These are phyloP conservation scores for Seiridium unicorne DNA, from an alignment of 2,329 filamentous ascomycete species.

Conservation along the genomic window DNA sequence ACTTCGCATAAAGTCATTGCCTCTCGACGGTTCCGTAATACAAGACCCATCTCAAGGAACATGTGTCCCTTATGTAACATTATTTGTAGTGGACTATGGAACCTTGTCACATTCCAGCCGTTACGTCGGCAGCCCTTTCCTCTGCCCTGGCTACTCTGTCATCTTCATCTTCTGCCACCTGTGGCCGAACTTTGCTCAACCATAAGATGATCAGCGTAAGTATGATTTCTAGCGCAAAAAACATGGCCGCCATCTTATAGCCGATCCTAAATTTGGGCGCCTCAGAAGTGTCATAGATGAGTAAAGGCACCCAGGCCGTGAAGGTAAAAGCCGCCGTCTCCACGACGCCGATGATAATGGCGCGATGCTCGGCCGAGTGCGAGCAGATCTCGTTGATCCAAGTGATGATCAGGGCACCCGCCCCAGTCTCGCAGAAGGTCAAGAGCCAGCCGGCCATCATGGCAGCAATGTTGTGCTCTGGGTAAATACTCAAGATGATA, in stretches of 20 bases:
- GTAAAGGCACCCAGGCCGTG: conserved; percentile 40
- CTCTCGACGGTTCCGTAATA: too few relatives aligned
- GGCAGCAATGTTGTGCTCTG: conserved; percentile 28
- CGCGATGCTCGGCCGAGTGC: conserved; percentile 45
- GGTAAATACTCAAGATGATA: conserved; percentile 32
- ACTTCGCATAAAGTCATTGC: too few relatives aligned
- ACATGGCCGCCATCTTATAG: conserved; percentile 22
- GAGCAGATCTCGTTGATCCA: conserved; percentile 47
- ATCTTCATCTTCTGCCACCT: background rate
- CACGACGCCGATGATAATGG: conserved; percentile 47
- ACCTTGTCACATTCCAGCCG: background rate
- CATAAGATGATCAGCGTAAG: conserved; percentile 13
- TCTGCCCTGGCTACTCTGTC: background rate
- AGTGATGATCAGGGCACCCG: conserved; percentile 34
- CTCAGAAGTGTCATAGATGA: conserved; percentile 33
- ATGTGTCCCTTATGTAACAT: background rate
- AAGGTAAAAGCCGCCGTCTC: conserved; percentile 43
- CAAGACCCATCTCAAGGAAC: background rate
- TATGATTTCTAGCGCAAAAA: conserved; percentile 16
- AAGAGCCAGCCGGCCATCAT: conserved; percentile 36
- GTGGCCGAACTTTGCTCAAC: conserved; percentile 12
- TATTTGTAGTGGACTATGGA: background rate
- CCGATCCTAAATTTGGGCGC: conserved; percentile 38
- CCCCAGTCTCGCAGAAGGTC: conserved; percentile 32
- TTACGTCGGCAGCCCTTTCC: background rate